Base-by-base conservation (phyloP, 2,329 filamentous ascomycete genomes). In the Celoporthe dispersa region DNA sequence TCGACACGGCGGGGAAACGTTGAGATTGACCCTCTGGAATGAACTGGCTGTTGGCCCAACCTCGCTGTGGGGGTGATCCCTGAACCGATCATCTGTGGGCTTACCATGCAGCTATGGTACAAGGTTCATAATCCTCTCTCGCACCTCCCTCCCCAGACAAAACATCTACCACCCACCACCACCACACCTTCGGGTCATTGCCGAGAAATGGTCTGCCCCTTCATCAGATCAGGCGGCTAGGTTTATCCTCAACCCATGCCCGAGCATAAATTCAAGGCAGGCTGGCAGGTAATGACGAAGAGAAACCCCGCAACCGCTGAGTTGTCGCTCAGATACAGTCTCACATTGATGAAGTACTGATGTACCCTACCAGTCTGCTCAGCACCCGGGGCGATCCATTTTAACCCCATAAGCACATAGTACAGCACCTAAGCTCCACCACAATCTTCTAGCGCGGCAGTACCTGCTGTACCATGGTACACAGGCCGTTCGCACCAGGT, bases 61-160 rank as follows among this genome's bases (percentile, higher is more conserved):
- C 25, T 7, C 12, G 12, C 53, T 9, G 53, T 55, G 25, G 53
- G 53, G 53, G 14, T 33, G 53, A 57, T 57, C 53, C 53, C 53
- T 31, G 53, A 1, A 57, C 53, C 53, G 53, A 57, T 57, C 53
- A 31, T 57, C 53, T 55, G 11, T 57, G 25, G 28, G 53, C 53
- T 31, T 57, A 57, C 53, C 44, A n/a, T n/a, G 44, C 44, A n/a
- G 44, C 44, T 22, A 57, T 57, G 53, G 53, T 57, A 33, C 53
- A 31, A 6, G 44, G 25, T 31, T 31, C 28, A 33, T 31, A 57
- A 33, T 19, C 53, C 53, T 33, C 5, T 31, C 53, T 57, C 5
- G 2, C 25, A 57, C 25, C 12, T 28, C 25, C 53, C 28, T 33
- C 53, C 53, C 25, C 53, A 19, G 51, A 31, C 28, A 6, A 48